phyloP scores from a whole-genome alignment of 2,329 filamentous ascomycete species.

The Fusarium fracticaudum region DNA sequence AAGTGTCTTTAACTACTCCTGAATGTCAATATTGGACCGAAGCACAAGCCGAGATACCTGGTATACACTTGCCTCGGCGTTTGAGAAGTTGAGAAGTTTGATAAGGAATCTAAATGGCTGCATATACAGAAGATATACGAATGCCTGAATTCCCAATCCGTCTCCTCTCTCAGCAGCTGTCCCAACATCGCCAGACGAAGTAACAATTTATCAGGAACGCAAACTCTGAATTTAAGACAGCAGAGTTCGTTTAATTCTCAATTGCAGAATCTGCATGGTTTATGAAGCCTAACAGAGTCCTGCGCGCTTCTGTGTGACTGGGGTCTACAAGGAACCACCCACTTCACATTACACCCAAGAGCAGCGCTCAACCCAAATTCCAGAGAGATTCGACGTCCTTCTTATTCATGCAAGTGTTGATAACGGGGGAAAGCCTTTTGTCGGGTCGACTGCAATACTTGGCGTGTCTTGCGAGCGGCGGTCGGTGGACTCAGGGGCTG shows the following conservation, averaged over 20 bases:
- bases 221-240: too few relatives aligned
- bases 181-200: neutral
- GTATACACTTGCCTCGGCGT: neutral
- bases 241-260: neutral
- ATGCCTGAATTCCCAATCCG: neutral
- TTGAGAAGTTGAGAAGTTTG: neutral
- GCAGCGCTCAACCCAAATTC: neutral
- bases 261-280: too few relatives aligned
- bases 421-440: too few relatives aligned
- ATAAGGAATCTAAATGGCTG: neutral
- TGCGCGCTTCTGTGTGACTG: neutral
- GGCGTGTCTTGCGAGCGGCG: neutral
- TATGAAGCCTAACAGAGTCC: neutral
- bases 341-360: neutral
- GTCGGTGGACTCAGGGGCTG: neutral
- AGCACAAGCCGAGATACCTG: neutral
- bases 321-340: neutral
- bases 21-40: neutral
- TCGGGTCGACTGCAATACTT: neutral
- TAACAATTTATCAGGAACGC: neutral
- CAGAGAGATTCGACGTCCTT: too few relatives aligned
- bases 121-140: neutral
- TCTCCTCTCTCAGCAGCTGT: neutral
- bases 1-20: neutral
- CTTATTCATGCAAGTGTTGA: rapidly evolving